A percentile compares a stretch with the other conserved stretches of the same genome.
Conservation (phyloP, 2,329 filamentous ascomycete genomes). For the Monilinia polystroma region DNA sequence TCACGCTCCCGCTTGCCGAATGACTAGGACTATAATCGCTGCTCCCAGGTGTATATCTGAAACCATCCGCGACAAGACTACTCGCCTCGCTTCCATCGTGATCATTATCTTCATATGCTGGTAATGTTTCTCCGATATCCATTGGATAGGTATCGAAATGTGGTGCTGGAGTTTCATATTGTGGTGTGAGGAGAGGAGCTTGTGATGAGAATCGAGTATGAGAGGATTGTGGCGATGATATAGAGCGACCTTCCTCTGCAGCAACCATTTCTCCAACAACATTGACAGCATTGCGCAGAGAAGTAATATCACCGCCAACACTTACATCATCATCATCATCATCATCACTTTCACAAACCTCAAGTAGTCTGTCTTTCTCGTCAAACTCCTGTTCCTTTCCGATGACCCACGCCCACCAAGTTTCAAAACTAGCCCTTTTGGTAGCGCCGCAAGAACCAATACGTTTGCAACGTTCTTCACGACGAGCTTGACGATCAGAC, state of each 20-base stretch:
- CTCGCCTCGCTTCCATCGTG: constrained; percentile 27
- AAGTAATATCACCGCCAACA: constrained; percentile 31
- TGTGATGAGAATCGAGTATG: neutral
- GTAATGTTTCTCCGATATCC: constrained; percentile 3
- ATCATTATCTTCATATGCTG: constrained; percentile 22
- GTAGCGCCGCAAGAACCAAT: constrained; percentile 28
- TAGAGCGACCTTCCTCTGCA: constrained; percentile 24
- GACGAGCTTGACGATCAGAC: constrained; percentile 26
- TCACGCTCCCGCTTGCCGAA: constrained; percentile 30
- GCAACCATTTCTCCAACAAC: constrained; percentile 34
- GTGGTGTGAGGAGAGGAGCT: neutral
- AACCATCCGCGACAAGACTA: constrained; percentile 36
- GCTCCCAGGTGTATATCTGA: constrained; percentile 35
- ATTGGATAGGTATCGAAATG: neutral
- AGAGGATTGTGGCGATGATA: neutral
- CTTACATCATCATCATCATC: constrained; percentile 31
- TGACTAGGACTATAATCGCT: constrained; percentile 31
- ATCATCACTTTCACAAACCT: constrained; percentile 31
- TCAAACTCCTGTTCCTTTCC: constrained; percentile 28
- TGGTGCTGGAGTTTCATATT: neutral
- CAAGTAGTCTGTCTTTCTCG: constrained; percentile 32
- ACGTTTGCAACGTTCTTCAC: constrained; percentile 29
- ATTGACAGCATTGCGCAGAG: constrained; percentile 32
- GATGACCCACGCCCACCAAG: constrained; percentile 25
- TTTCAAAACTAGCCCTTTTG: constrained; percentile 27